Evolutionary conservation across 352 stramenopile species (phyloP), one percentile per base, ranked within the genome.

Genomic region (Pythium brachiatum): DNA sequence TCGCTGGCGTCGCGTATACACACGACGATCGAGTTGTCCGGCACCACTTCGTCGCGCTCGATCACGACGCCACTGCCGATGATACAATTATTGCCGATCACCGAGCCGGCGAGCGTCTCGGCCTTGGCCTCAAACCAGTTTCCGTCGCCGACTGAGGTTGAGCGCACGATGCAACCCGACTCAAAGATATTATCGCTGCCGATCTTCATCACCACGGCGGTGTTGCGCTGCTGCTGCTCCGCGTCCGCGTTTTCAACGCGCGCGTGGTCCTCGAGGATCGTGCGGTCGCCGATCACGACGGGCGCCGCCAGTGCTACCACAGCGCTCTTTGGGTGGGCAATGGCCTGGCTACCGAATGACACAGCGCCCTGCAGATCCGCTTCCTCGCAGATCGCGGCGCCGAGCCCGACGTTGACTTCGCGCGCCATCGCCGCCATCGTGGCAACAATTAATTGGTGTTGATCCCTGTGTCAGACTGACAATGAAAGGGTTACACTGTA

Each of bases 41-140:
- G 70, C 11, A 95, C 60, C 54, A 62, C 59, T 59, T 93, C 84
- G 56, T 75, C 62, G n/a, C 63, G 69, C 20, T 71, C 74, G 62
- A 95, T 75, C 25, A 93, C 74, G 62, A 95, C 83, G 66, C 84
- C 79, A 48, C 80, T 89, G 60, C 86, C 86, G 41, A 95, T 88
- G 57, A 94, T 53, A 64, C 86, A 95, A 64, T 92, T 86, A 65
- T 78, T 82, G 32, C 86, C 86, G 54, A 95, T 82, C 38, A 88
- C 70, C 2, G 83, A 89, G 47, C 84, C 83, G 1, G 53, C 62
- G 8, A 69, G 68, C 2, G 74, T 72, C 53, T 72, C 36, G 8
- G 77, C 72, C 54, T 90, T 89, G n/a, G 86, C 72, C 57, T 95
- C 86, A 29, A 95, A 90, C 70, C 75, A 85, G 68, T 92, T 94